These are phyloP conservation scores for Arthroderma sp. DNA, from an alignment of 2,329 filamentous ascomycete species.

Conservation along the genomic window DNA sequence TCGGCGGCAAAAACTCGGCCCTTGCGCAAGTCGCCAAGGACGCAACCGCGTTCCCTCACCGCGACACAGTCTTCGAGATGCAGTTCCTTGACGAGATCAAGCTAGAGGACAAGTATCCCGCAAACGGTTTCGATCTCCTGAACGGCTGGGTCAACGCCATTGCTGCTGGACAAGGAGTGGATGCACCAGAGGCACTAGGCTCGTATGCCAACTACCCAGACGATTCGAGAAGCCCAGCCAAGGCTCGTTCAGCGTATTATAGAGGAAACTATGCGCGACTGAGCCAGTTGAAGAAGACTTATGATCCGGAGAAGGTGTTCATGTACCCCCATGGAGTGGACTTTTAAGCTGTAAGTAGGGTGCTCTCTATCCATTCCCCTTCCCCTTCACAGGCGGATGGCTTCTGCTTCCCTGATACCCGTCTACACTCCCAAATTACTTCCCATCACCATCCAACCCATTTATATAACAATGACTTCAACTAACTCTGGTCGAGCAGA, in stretches of 20 bases:
- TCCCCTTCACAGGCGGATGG: too few relatives aligned
- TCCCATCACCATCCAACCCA: too few relatives aligned
- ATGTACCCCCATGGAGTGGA: constrained; percentile 35
- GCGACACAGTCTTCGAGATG: constrained; percentile 47
- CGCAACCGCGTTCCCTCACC: constrained; percentile 46
- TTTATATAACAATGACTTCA: too few relatives aligned
- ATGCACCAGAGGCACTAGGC: constrained; percentile 26
- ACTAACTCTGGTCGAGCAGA: too few relatives aligned
- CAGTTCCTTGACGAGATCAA: constrained; percentile 41
- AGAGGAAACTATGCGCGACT: constrained; percentile 34
- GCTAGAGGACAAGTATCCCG: constrained; percentile 15
- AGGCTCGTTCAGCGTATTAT: constrained; percentile 40
- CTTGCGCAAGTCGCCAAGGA: constrained; percentile 39
- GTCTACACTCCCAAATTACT: too few relatives aligned
- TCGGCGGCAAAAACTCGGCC: constrained; percentile 37
- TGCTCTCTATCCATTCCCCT: too few relatives aligned
- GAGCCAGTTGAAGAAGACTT: constrained; percentile 34
- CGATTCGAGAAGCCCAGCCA: constrained; percentile 21
- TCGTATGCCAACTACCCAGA: constrained; percentile 50
- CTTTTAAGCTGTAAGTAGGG: neutral
- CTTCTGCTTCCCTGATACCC: too few relatives aligned
- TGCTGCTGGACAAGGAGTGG: constrained; percentile 19
- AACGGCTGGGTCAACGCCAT: constrained; percentile 33
- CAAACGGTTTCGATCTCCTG: constrained; percentile 29
- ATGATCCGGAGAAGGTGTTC: constrained; percentile 40